phyloP scores from a whole-genome alignment of 1,139 yeast species.

The Magnusiomyces ingens region DNA sequence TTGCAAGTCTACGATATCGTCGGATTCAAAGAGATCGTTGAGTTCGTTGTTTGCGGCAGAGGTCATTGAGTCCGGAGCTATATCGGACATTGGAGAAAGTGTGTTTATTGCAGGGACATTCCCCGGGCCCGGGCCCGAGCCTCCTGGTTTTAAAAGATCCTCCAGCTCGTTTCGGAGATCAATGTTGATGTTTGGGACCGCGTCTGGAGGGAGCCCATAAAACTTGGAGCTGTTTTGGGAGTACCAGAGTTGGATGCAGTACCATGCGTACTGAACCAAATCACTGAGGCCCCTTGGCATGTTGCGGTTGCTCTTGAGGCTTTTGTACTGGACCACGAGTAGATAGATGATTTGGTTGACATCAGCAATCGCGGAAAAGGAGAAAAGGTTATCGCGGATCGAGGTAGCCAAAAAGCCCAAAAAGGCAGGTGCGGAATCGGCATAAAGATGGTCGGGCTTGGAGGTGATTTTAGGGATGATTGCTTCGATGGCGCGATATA shows the following conservation, averaged over 20 bases:
- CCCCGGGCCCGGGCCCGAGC: constrained; percentile 9
- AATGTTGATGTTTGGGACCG: constrained; percentile 7
- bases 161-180: constrained; percentile 22
- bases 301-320: constrained; percentile 21
- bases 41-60: constrained; percentile 8
- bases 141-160: constrained; percentile 18
- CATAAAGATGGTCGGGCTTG: constrained; percentile 6
- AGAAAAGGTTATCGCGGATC: constrained; percentile 20
- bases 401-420: constrained; percentile 25
- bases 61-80: constrained; percentile 5
- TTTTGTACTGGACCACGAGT: constrained; percentile 21
- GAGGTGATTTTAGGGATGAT: constrained; percentile 18
- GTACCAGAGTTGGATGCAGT: not conserved
- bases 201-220: too few relatives aligned
- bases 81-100: constrained; percentile 28
- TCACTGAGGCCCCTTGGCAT: constrained; percentile 26
- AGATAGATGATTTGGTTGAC: constrained; percentile 21
- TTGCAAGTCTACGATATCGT: constrained; percentile 16
- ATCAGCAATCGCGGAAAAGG: constrained; percentile 25
- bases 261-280: constrained; percentile 20
- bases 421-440: constrained; percentile 11
- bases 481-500: constrained; percentile 22
- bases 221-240: too few relatives aligned
- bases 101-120: constrained; percentile 22
- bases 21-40: constrained; percentile 8